Base-by-base conservation (phyloP, 2,329 filamentous ascomycete genomes). In the Beauveria sp. region DNA sequence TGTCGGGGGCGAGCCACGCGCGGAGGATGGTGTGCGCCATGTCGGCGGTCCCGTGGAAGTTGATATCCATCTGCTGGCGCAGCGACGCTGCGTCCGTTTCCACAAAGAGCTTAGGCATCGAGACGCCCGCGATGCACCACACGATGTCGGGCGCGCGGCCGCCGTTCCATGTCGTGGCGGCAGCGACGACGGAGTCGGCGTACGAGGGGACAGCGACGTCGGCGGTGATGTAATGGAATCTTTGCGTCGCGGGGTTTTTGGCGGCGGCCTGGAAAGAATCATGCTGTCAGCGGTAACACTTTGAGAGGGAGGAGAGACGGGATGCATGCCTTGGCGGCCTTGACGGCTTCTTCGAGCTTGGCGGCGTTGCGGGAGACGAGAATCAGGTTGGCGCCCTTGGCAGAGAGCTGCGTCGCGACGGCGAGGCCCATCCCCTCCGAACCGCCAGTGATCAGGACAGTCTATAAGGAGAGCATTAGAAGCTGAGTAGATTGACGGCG, bases 341-440 rank as follows among this genome's bases (percentile, higher is more conserved):
- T 76, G 52, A 96, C 71, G 3, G 90, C 88, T 43, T 80, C 79
- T 66, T 90, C 80, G 26, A 99, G 89, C 73, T 93, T 96, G 62
- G 77, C 77, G 14, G 84, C 79, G 66, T 88, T 90, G 60, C 95
- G 89, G 16, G 93, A 88, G 56, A 97, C 88, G 66, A 98, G 86
- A 65, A 96, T 85, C 61, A 99, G 73, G 73, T 92, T 91, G 63
- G 95, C 93, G 52, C 95, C 95, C 73, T 92, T 93, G 55, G 83
- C 79, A 3, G 93, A 83, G 50, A 99, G 84, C 66, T 92, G 82
- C 57, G 85, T 81, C 5, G 88, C 92, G 22, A 88, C 84, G 57
- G 86, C 85, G 67, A 87, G 86, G 63, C 95, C 95, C 88, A 97
- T 91, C 62, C 95, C 95, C 71, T 97, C 90, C 0, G 95, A 97